Percentiles rank a stretch among this genome's conserved stretches.
Conservation (phyloP, 2,329 filamentous ascomycete genomes). For the Beauveria scarabaeidicola region DNA sequence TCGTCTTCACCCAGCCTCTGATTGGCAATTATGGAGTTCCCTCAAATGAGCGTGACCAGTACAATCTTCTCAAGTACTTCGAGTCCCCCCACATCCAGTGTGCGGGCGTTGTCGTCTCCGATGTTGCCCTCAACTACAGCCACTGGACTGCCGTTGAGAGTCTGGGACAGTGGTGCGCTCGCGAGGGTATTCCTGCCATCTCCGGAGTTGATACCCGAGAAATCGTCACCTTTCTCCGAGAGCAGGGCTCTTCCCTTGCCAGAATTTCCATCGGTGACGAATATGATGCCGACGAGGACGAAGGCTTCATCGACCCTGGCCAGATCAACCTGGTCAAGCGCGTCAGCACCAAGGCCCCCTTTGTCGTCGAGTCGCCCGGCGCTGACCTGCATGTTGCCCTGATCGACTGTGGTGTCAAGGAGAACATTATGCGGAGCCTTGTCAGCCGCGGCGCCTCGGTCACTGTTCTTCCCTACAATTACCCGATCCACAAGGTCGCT, state of each 20-base stretch:
- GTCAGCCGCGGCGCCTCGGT: constrained; percentile 86
- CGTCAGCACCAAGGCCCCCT: constrained; percentile 96
- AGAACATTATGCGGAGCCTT: constrained; percentile 95
- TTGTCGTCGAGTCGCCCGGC: constrained; percentile 79
- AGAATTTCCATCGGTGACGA: constrained; percentile 93
- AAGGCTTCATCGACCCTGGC: constrained; percentile 88
- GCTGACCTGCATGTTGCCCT: constrained; percentile 86
- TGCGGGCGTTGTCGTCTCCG: constrained; percentile 88
- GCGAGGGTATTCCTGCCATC: constrained; percentile 92
- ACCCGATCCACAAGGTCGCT: constrained; percentile 95
- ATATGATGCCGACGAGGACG: constrained; percentile 97
- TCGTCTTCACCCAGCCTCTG: constrained; percentile 95
- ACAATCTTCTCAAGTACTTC: constrained; percentile 92
- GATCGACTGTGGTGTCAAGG: constrained; percentile 97
- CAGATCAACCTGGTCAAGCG: constrained; percentile 95
- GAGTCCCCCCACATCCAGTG: constrained; percentile 97
- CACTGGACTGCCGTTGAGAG: constrained; percentile 98
- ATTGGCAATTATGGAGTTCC: constrained; percentile 99
- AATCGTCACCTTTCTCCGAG: constrained; percentile 90
- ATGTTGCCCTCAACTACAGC: constrained; percentile 88
- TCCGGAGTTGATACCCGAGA: constrained; percentile 94
- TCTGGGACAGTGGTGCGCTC: constrained; percentile 85
- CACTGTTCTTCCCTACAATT: constrained; percentile 93
- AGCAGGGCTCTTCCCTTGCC: constrained; percentile 92
- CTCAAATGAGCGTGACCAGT: constrained; percentile 73